Evolutionary conservation across 768 basidiomycete genomes (phyloP).

Genomic region (Boletus pseudopeckii): DNA sequence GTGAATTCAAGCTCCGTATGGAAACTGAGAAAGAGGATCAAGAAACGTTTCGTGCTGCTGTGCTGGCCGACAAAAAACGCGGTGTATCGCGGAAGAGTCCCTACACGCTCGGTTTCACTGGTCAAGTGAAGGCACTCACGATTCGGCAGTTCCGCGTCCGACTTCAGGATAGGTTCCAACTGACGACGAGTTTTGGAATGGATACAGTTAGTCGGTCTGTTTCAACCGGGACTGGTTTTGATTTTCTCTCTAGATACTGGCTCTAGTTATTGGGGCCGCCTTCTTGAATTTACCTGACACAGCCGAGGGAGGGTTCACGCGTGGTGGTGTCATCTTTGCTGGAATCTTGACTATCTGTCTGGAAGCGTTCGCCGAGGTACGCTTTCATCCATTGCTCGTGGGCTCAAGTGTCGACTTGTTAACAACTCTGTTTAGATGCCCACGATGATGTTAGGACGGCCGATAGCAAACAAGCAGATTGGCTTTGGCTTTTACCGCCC

Average conservation of each 20-base stretch:
- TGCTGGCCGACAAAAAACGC: conserved; percentile 71
- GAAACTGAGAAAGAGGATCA: conserved; percentile 64
- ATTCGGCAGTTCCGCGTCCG: conserved; percentile 70
- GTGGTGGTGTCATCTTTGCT: conserved; percentile 77
- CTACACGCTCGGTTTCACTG: conserved; percentile 75
- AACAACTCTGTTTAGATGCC: conserved; percentile 46
- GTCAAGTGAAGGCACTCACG: conserved; percentile 69
- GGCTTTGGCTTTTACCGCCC: conserved; percentile 65
- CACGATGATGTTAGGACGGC: conserved; percentile 75
- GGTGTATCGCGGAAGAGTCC: conserved; percentile 76
- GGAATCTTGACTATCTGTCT: conserved; percentile 64
- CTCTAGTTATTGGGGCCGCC: conserved; percentile 69
- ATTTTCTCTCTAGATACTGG: conserved; percentile 7
- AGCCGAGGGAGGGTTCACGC: conserved; percentile 81
- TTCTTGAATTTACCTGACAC: conserved; percentile 72
- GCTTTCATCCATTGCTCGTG: conserved; percentile 15
- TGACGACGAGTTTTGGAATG: conserved; percentile 66
- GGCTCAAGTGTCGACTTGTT: conserved; percentile 1
- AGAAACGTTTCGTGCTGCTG: conserved; percentile 73
- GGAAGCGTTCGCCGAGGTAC: conserved; percentile 69
- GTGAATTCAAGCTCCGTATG: conserved; percentile 54
- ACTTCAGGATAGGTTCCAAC: conserved; percentile 74
- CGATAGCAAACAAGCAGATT: conserved; percentile 69
- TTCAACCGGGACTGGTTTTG: background rate
- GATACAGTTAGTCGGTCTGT: conserved; percentile 46